These are phyloP conservation scores for Teratosphaeria zuluensis DNA, from an alignment of 2,329 filamentous ascomycete genomes.

Conservation along the genomic window DNA sequence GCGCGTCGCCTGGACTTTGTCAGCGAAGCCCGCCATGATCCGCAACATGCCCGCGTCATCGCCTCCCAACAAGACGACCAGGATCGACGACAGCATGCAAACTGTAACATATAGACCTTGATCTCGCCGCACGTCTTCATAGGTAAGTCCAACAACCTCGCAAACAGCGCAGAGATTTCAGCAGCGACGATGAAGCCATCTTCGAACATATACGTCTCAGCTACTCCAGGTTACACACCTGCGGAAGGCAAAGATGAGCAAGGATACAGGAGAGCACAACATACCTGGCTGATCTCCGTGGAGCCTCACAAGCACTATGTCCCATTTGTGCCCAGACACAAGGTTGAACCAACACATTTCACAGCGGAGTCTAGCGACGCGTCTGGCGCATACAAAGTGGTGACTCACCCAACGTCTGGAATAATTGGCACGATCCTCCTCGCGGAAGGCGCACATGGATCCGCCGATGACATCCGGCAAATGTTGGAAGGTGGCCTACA, in stretches of 20 bases:
- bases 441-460: slow-evolving; percentile 4
- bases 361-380: slow-evolving; percentile 4
- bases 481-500: slow-evolving; percentile 5
- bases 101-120: neutral
- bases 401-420: slow-evolving; percentile 4
- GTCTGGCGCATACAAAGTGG: slow-evolving; percentile 1
- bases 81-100: neutral
- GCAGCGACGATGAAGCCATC: slow-evolving; percentile 16
- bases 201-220: slow-evolving; percentile 12
- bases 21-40: neutral
- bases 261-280: slow-evolving; percentile 5
- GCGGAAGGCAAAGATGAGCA: slow-evolving; percentile 2
- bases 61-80: neutral
- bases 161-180: neutral
- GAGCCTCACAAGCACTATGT: slow-evolving; percentile 8
- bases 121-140: neutral
- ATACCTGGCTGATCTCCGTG: slow-evolving; percentile 13
- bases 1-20: neutral
- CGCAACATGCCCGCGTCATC: neutral
- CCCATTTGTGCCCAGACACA: slow-evolving; percentile 1
- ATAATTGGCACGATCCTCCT: slow-evolving; percentile 12
- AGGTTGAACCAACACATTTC: slow-evolving; percentile 7
- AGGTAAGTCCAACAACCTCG: no score
- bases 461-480: slow-evolving; percentile 1
- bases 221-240: slow-evolving; percentile 1